These are phyloP conservation scores for Cerrena zonata DNA, from an alignment of 1,284 basidiomycete species.

Conservation along the genomic window DNA sequence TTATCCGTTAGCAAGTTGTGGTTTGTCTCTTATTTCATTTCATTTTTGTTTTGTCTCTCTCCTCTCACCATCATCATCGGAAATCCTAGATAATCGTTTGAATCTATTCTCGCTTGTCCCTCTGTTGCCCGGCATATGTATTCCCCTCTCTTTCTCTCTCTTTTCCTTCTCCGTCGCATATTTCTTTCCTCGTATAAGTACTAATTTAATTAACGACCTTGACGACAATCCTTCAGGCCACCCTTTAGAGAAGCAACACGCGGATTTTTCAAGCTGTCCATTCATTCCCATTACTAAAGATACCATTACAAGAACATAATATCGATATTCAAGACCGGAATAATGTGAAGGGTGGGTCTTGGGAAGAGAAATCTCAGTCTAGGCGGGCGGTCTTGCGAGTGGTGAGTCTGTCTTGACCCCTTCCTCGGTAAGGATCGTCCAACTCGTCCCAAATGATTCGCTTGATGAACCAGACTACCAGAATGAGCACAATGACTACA, in stretches of 20 bases:
- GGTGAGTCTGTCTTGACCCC: conserved; percentile 7
- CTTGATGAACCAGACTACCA: conserved; percentile 14
- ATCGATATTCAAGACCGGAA: neutral
- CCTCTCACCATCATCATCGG: neutral
- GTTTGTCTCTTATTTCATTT: neutral
- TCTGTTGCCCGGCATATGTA: conserved; percentile 5
- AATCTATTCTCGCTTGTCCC: conserved; percentile 4
- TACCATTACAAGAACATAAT: neutral
- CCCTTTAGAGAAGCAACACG: neutral
- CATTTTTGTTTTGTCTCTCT: conserved; percentile 2
- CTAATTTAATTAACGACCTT: conserved; percentile 8
- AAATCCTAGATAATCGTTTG: conserved; percentile 1
- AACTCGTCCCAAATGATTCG: conserved; percentile 13
- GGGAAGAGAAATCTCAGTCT: conserved; percentile 13
- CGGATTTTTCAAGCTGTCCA: neutral
- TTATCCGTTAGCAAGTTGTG: neutral
- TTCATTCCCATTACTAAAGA: neutral
- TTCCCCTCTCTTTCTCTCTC: neutral
- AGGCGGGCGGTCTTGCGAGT: conserved; percentile 11
- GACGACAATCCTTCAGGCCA: neutral
- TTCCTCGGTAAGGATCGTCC: neutral
- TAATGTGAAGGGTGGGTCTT: too few relatives aligned
- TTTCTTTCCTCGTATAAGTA: neutral
- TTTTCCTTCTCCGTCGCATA: neutral
- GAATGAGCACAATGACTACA: conserved; percentile 15